These are phyloP conservation scores for Tulasnella sp. DNA, from an alignment of 768 basidiomycete species.

Conservation along the genomic window DNA sequence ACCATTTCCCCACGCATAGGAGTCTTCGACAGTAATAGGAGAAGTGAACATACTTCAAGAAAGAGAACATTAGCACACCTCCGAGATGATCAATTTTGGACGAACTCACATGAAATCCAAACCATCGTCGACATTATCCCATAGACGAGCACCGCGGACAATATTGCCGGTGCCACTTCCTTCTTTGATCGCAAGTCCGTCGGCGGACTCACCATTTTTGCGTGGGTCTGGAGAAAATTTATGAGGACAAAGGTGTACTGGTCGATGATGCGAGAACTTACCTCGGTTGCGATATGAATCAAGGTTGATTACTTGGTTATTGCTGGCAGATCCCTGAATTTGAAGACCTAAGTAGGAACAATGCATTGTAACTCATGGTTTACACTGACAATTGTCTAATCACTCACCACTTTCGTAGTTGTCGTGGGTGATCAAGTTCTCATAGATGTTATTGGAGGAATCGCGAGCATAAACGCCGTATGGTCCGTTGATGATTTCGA, in stretches of 20 bases:
- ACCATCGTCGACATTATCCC: slow-evolving; percentile 12
- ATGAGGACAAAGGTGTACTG: too few species aligned
- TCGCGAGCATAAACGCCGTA: slow-evolving; percentile 12
- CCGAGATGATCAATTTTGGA: background rate
- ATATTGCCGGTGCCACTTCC: slow-evolving; percentile 11
- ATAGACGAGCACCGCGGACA: slow-evolving; percentile 10
- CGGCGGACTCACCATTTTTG: slow-evolving; percentile 14
- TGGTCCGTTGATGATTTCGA: slow-evolving; percentile 12
- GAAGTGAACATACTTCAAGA: slow-evolving; percentile 3
- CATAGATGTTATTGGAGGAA: slow-evolving; percentile 12
- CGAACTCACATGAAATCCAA: background rate
- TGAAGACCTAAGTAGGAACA: slow-evolving; percentile 7
- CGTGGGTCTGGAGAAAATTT: slow-evolving; percentile 11
- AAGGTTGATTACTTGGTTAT: slow-evolving; percentile 14
- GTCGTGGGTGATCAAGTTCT: slow-evolving; percentile 7
- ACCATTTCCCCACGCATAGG: slow-evolving; percentile 11
- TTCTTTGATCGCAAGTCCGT: slow-evolving; percentile 12
- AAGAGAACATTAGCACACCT: background rate
- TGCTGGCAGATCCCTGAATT: slow-evolving; percentile 9
- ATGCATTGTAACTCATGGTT: background rate
- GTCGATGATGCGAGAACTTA: background rate
- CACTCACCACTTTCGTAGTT: slow-evolving; percentile 1
- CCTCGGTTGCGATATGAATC: slow-evolving; percentile 13
- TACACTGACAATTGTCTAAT: background rate
- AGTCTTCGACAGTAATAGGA: slow-evolving; percentile 10